Base-by-base conservation (phyloP, 257 asterid species). In the Paraleonurus japonicus region DNA sequence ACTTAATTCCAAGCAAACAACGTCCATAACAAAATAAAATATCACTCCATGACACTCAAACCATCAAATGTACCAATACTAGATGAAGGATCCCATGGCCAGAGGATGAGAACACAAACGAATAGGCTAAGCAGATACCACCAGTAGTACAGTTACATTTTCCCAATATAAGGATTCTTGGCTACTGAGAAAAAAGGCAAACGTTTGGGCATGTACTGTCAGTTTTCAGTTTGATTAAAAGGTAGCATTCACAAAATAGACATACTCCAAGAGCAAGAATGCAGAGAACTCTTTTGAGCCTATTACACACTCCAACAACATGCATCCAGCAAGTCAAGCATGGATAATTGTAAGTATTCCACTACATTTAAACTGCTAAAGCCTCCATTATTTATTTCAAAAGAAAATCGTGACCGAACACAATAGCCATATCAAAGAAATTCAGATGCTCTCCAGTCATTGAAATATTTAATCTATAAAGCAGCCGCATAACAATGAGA, bases 171-270 rank as follows among this genome's bases (percentile, higher is more conserved):
- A 73, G 2, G 66, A 53, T 5, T 13, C 61, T 65, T 57, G 12
- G 35, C 26, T 37, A 65, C 37, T 28, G 61, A 54, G 22, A 20
- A 11, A 51, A 71, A 58, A 72, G 27, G 17, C n/a, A 26, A 65
- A 4, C 3, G 16, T 47, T 4, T 35, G 11, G 35, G 71, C 45
- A 71, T 50, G 13, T 70, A 51, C 54, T 33, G 73, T 15, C 59
- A n/a, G 73, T 59, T 32, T 48, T 53, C 57, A n/a, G 57, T 60
- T 30, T 35, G 59, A 48, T 71, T 45, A 20, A 55, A 75, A 32
- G 30, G 28, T 13, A 17, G 22, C 22, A 15, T 8, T 16, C 17
- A n/a, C 22, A 28, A 32, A 60, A 6, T 26, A 2, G 15, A 3
- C 22, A 8, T 17, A 30, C 62, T 54, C 39, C 17, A 50, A 23